phyloP scores from a whole-genome alignment of 148 eudicot genomes.

The Selenicereus undatus region DNA sequence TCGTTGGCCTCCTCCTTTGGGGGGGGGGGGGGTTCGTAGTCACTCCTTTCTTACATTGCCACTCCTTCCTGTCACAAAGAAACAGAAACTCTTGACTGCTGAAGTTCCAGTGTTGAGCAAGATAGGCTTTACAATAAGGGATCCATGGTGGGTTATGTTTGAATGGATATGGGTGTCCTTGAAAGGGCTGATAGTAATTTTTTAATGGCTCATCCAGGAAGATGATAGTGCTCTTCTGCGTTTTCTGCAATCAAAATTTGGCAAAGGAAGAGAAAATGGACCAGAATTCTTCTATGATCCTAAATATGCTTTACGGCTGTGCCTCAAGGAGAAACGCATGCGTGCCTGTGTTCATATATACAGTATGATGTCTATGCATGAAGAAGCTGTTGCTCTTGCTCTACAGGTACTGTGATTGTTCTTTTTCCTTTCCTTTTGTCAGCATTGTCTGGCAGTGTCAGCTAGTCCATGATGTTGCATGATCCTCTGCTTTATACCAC shows the following conservation, averaged over 20 bases:
- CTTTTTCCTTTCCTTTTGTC: background rate
- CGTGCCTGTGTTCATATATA: slow-evolving; percentile 99
- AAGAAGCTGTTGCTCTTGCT: slow-evolving; percentile 99
- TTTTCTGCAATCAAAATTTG: slow-evolving; percentile 88
- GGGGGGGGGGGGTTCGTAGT: no score
- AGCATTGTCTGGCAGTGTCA: background rate
- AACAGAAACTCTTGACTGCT: no score
- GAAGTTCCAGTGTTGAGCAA: background rate
- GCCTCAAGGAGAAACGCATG: slow-evolving; percentile 91
- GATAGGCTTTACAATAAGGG: background rate
- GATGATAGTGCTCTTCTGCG: slow-evolving; percentile 94
- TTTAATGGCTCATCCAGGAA: slow-evolving; percentile 47
- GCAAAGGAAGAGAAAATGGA: slow-evolving; percentile 70
- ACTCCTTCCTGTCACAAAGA: no score
- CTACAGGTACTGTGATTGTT: slow-evolving; percentile 56
- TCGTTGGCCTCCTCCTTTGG: no score
- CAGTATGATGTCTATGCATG: slow-evolving; percentile 99
- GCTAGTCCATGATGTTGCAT: background rate
- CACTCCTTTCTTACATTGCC: no score
- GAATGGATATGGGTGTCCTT: background rate
- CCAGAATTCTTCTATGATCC: slow-evolving; percentile 96
- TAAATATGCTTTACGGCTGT: slow-evolving; percentile 92
- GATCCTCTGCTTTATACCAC: background rate
- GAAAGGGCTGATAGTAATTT: background rate
- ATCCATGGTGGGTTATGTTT: background rate